phyloP scores from a whole-genome alignment of 164 flowering plant genomes.

The Pachysandra terminalis region DNA sequence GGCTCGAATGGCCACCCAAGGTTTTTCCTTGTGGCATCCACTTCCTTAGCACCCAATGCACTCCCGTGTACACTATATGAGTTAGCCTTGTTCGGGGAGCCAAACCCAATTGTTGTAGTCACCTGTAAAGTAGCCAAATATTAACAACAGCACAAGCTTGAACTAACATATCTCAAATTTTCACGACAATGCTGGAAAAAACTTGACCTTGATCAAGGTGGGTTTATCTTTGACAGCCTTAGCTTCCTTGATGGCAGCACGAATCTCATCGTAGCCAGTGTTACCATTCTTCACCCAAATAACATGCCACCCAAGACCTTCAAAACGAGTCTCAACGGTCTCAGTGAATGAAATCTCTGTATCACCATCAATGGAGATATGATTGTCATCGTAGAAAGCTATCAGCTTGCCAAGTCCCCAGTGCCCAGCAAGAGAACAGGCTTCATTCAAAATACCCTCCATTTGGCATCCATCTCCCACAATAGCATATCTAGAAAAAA shows the following conservation, averaged over 20 bases:
- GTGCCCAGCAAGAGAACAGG: conserved; percentile 93
- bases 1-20: conserved; percentile 93
- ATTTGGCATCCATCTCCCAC: conserved; percentile 98
- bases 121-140: conserved; percentile 43
- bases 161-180: not conserved
- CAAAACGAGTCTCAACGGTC: conserved; percentile 78
- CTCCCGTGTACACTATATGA: conserved; percentile 91
- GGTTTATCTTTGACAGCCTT: conserved; percentile 90
- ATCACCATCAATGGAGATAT: conserved; percentile 95
- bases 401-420: conserved; percentile 99
- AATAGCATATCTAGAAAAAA: conserved; percentile 53
- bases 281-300: conserved; percentile 98
- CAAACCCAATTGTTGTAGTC: conserved; percentile 97
- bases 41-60: conserved; percentile 95
- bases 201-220: conserved; percentile 83
- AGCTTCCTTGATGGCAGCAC: conserved; percentile 95
- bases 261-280: conserved; percentile 92
- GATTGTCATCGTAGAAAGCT: conserved; percentile 94
- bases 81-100: conserved; percentile 97
- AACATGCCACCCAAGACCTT: conserved; percentile 97
- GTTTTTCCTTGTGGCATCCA: conserved; percentile 92
- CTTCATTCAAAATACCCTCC: conserved; percentile 96
- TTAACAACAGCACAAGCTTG: not conserved
- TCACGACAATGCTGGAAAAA: not conserved
- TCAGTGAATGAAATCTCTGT: conserved; percentile 97